Percentiles rank a stretch among this genome's conserved stretches.
These are phyloP conservation scores for Acmispon strigosus DNA, from an alignment of 306 rosid genomes.

Conservation along the genomic window DNA sequence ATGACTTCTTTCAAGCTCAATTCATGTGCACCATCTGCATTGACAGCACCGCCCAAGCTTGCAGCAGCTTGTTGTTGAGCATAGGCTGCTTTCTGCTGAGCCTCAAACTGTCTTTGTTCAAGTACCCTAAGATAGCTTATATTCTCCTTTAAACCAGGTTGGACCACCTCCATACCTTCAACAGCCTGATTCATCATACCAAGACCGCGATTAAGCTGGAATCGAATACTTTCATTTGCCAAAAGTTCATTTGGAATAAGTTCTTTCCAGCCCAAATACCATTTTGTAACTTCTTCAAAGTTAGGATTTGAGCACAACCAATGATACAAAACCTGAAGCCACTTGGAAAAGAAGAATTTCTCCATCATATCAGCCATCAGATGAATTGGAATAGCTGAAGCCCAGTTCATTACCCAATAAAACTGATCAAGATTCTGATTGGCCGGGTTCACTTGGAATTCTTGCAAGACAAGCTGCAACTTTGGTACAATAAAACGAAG, in stretches of 20 bases:
- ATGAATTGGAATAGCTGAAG: conserved; percentile 69
- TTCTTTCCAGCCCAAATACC: conserved; percentile 91
- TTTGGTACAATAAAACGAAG: conserved; percentile 80
- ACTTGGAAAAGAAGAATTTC: conserved; percentile 68
- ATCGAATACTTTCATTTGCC: conserved; percentile 66
- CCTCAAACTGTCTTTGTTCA: conserved; percentile 91
- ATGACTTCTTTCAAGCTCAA: conserved; percentile 29
- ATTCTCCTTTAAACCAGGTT: conserved; percentile 85
- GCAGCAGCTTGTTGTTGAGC: conserved; percentile 63
- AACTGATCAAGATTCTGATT: conserved; percentile 80
- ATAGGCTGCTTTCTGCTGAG: conserved; percentile 75
- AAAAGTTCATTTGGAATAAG: conserved; percentile 74
- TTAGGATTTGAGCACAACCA: conserved; percentile 84
- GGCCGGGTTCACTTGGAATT: conserved; percentile 86
- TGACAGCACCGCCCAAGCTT: conserved; percentile 39
- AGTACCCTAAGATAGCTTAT: conserved; percentile 62
- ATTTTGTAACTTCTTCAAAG: conserved; percentile 76
- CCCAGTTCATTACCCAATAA: conserved; percentile 89
- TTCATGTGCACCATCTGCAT: conserved; percentile 50
- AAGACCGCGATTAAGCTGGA: conserved; percentile 71
- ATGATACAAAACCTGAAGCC: conserved; percentile 80
- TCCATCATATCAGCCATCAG: conserved; percentile 89
- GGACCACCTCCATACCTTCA: conserved; percentile 84
- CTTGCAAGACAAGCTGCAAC: conserved; percentile 76
- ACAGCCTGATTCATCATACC: conserved; percentile 91